Evolutionary conservation across 73 alveolate genomes (phyloP), one percentile per base, ranked within the genome.

Genomic region (Durusdinium trenchii): DNA sequence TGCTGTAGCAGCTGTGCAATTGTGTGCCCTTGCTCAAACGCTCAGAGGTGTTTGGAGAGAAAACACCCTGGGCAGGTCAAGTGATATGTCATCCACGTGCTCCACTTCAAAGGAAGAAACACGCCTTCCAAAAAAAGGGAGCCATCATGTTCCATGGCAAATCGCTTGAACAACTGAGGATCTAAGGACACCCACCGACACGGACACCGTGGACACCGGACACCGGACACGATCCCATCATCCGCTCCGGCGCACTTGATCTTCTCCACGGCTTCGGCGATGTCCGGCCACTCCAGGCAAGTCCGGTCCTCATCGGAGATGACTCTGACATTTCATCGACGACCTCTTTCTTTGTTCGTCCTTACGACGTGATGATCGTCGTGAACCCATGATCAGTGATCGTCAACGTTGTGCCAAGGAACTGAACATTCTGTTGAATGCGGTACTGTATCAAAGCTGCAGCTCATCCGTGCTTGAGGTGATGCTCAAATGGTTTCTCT

Each of bases 211-310:
- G 40, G 10, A 57, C 45, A 38, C 26, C 23, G 85, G 85, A 26
- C 85, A 35, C 26, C 45, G 10, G 9, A 32, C 50, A 38, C 26
- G 54, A 38, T 12, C 47, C 30, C 85, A 73, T 1, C 38, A 40
- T 5, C 6, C n/a, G 30, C 42, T 20, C n/a, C n/a, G 42, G 67
- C 38, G 61, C 95, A 89, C 96, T 89, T 89, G 96, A 89, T 89
- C 82, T 89, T 89, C 96, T 89, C 96, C 46, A 89, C 98, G n/a
- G 87, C 90, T 47, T 92, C 98, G 5, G 98, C 90, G 6, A 92
- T 92, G 60, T 92, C 98, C 9, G 98, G 89, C 98, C 98, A 92
- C 75, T 92, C 98, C 98, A 92, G 43, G 36, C 98, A 92, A 14
- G 78, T 73, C 62, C 98, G 98, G 12, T 92, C 98, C 98, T 92